Conservation (phyloP, 2,329 filamentous ascomycete genomes). For the Hymenotorrendiella dingleyae region DNA sequence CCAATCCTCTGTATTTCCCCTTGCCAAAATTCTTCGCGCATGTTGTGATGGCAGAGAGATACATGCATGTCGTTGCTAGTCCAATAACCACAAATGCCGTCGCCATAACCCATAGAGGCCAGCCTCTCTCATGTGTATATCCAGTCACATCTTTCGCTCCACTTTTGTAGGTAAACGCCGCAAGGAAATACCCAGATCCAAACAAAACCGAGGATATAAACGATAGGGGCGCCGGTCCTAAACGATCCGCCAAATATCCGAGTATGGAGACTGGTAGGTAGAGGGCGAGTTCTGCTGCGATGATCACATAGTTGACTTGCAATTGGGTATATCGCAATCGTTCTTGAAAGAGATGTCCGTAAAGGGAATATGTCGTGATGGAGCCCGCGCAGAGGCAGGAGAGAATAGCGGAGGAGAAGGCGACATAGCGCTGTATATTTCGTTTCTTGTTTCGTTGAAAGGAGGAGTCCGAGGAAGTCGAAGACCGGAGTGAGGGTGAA, state of each 20-base stretch:
- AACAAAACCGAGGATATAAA: slow-evolving; percentile 69
- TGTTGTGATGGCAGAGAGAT: slow-evolving; percentile 84
- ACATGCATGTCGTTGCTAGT: slow-evolving; percentile 80
- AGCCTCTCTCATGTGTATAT: slow-evolving; percentile 42
- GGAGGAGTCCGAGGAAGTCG: slow-evolving; percentile 15
- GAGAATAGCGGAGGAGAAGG: slow-evolving; percentile 50
- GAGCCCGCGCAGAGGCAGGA: slow-evolving; percentile 76
- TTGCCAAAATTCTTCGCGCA: slow-evolving; percentile 97
- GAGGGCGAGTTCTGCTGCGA: slow-evolving; percentile 78
- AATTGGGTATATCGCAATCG: slow-evolving; percentile 83
- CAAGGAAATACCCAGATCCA: slow-evolving; percentile 74
- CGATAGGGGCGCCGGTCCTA: slow-evolving; percentile 72
- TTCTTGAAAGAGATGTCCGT: slow-evolving; percentile 83
- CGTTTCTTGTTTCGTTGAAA: slow-evolving; percentile 15
- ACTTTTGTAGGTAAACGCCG: slow-evolving; percentile 68
- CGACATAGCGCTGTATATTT: slow-evolving; percentile 32
- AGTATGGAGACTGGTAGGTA: slow-evolving; percentile 89
- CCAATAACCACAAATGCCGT: slow-evolving; percentile 79
- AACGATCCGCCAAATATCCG: slow-evolving; percentile 86
- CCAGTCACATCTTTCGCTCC: slow-evolving; percentile 40
- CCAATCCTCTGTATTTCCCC: slow-evolving; percentile 79
- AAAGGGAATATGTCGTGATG: slow-evolving; percentile 89
- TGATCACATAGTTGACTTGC: slow-evolving; percentile 85
- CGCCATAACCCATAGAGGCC: slow-evolving; percentile 79
- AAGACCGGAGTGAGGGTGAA: slow-evolving; percentile 15